A percentile compares a stretch with the other conserved stretches of the same genome.
Conservation (phyloP, 2,329 filamentous ascomycete species). For the Gnomoniopsis smithogilvyi region DNA sequence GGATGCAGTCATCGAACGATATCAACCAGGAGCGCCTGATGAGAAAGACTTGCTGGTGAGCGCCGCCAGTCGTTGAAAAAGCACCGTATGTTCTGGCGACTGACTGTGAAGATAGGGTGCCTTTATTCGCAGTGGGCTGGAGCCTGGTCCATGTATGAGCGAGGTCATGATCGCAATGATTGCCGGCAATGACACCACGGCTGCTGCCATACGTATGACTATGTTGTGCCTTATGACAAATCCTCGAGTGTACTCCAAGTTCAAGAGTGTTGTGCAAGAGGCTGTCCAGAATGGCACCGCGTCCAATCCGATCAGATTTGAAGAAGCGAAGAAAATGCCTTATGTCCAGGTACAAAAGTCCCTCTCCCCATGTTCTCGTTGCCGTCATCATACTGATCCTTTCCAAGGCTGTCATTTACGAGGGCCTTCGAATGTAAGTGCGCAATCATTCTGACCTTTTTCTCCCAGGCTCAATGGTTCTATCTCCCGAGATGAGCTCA, state of each 20-base stretch:
- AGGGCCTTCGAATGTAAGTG: constrained; percentile 21
- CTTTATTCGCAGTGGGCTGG: background rate
- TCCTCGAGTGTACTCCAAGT: constrained; percentile 9
- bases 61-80: background rate
- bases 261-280: constrained; percentile 14
- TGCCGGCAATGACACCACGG: constrained; percentile 50
- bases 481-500: background rate
- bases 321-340: constrained; percentile 17
- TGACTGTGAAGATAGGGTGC: background rate
- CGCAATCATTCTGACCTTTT: background rate
- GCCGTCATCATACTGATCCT: background rate
- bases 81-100: background rate
- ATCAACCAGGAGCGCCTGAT: constrained; percentile 35
- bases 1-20: constrained; percentile 39
- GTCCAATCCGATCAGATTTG: constrained; percentile 14
- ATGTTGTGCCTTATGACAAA: constrained; percentile 16
- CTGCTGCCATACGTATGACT: constrained; percentile 42
- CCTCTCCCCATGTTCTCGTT: no score
- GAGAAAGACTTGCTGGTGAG: constrained; percentile 44
- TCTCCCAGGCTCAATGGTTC: background rate
- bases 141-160: constrained; percentile 42
- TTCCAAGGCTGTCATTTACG: constrained; percentile 19
- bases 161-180: constrained; percentile 25
- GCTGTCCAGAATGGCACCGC: constrained; percentile 9
- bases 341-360: constrained; percentile 19